These are phyloP conservation scores for Dichotomopilus funicola DNA, from an alignment of 2,329 filamentous ascomycete genomes.

Conservation along the genomic window DNA sequence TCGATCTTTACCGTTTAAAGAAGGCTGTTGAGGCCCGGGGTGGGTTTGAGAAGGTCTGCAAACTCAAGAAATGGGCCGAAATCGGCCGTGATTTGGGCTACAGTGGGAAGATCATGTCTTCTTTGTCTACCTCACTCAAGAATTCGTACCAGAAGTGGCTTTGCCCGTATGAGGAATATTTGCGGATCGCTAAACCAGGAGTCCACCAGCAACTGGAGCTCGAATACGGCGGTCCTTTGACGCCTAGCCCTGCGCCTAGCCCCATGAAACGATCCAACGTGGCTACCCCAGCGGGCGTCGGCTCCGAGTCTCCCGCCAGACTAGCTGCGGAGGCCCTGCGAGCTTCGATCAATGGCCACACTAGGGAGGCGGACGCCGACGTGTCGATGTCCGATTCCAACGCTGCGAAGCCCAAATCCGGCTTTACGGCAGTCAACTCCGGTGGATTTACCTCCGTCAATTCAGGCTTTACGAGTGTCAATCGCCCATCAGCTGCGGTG, in stretches of 20 bases:
- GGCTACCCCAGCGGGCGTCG: constrained; percentile 52
- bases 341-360: constrained; percentile 39
- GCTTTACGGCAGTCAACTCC: constrained; percentile 56
- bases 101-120: constrained; percentile 99
- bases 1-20: constrained; percentile 92
- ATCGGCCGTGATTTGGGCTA: constrained; percentile 95
- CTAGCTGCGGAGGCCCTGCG: constrained; percentile 50
- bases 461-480: constrained; percentile 60
- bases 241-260: constrained; percentile 61
- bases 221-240: constrained; percentile 87
- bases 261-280: constrained; percentile 62
- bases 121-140: constrained; percentile 91
- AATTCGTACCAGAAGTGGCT: constrained; percentile 98
- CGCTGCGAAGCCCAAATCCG: constrained; percentile 37
- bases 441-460: constrained; percentile 72
- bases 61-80: constrained; percentile 97
- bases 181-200: constrained; percentile 82
- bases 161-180: constrained; percentile 91
- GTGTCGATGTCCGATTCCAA: constrained; percentile 41
- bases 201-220: constrained; percentile 94
- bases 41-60: constrained; percentile 94
- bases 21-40: constrained; percentile 93
- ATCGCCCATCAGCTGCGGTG: constrained; percentile 38
- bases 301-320: constrained; percentile 61
- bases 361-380: constrained; percentile 43